A percentile compares a stretch with the other conserved stretches of the same genome.
Evolutionary conservation across 306 rosid species (phyloP).

Genomic region (Pyrus pyrifolia): DNA sequence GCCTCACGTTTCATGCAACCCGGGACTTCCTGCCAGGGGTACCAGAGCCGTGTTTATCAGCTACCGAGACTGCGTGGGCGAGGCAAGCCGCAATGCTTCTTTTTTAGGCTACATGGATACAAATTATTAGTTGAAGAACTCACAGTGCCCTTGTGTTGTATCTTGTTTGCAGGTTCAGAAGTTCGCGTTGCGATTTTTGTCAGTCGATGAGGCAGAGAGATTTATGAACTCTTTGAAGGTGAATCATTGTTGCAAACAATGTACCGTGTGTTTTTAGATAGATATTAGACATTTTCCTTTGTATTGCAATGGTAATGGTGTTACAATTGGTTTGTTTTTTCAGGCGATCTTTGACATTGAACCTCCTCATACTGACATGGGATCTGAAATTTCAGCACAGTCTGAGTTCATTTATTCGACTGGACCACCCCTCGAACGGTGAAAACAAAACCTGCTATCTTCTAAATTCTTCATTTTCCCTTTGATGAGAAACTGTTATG

Average conservation of each 20-base stretch:
- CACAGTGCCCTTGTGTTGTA: not conserved
- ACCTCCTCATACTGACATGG: conserved; percentile 47
- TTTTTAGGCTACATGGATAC: not conserved
- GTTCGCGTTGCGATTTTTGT: conserved; percentile 67
- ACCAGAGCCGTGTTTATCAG: conserved; percentile 56
- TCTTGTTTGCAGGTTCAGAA: conserved; percentile 56
- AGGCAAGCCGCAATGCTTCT: conserved; percentile 33
- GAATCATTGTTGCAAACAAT: conserved; percentile 1
- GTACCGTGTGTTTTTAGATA: not conserved
- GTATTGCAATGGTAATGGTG: not conserved
- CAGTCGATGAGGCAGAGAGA: conserved; percentile 45
- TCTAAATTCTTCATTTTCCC: conserved; percentile 2
- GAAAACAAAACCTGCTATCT: conserved; percentile 4
- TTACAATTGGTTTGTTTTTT: conserved; percentile 20
- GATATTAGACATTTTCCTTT: not conserved
- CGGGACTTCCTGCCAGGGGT: conserved; percentile 74
- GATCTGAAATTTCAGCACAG: conserved; percentile 56
- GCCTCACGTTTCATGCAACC: conserved; percentile 78
- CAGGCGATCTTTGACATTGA: conserved; percentile 48
- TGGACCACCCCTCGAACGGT: conserved; percentile 41
- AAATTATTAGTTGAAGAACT: not conserved
- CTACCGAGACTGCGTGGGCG: conserved; percentile 49
- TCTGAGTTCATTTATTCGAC: conserved; percentile 59
- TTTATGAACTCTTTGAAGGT: conserved; percentile 59
- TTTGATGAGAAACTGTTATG: conserved; percentile 13